Evolutionary conservation across 2,329 filamentous ascomycete species (phyloP), one percentile per base, ranked within the genome.

Genomic region (Colletotrichum lini): DNA sequence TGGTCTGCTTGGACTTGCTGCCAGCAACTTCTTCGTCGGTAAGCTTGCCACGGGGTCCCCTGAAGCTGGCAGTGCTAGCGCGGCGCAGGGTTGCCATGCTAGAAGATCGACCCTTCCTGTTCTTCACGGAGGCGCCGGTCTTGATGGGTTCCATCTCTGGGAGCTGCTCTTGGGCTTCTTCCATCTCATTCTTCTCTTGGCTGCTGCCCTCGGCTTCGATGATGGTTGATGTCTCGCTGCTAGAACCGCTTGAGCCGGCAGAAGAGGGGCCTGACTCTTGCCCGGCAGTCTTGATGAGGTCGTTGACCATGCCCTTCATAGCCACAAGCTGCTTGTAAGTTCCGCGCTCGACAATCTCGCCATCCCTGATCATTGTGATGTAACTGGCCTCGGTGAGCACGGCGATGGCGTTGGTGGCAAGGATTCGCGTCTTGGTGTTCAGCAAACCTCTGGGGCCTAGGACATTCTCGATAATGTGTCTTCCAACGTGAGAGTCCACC

Each of bases 401-500:
- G 7, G 95, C 91, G 69, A 99, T 98, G 0, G 96, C 93, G 79
- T 99, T 99, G 23, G 96, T 99, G 12, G 96, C 95, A 60, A 99
- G 87, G 65, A 99, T 93, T 74, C 96, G 91, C 8, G 96, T 98
- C 83, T 98, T 98, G 49, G 92, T 90, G 62, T 86, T 88, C 30
- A 99, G 87, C 8, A 99, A 85, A 74, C 96, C 96, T 73, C 92
- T 92, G 5, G 93, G 87, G 15, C 96, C 96, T 45, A 99, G 89
- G 0, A 99, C 96, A 73, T 96, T 94, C 79, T 98, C 93, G 77
- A 98, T 98, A 68, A 99, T 89, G 82, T 99, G 96, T 74, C 94
- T 90, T 60, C 96, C 96, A 70, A 99, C 96, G 79, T 99, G 96
- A 74, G 97, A 96, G 82, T 99, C 96, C n/a, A 99, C 96, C 0